Base-by-base conservation (phyloP, 192 early-diverging fungal species). In the Mortierella hygrophila region DNA sequence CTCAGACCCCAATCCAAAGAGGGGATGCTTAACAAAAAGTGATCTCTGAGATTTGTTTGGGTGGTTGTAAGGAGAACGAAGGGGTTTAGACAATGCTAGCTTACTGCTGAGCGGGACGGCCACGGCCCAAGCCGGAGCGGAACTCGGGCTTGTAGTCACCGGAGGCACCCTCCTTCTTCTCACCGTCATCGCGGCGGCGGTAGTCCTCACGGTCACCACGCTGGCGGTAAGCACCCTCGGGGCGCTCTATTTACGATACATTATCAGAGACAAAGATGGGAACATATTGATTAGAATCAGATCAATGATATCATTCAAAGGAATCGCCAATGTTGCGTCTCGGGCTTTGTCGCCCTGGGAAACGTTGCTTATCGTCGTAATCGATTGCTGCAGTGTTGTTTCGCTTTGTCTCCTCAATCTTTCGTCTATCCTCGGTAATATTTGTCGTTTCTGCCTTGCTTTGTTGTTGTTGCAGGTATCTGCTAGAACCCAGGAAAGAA, bases 81-180 rank as follows among this genome's bases (percentile, higher is more conserved):
- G 60, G 29, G 1, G 26, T n/a, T 44, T 26, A 16, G 6, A 8
- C 11, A 23, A 15, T 7, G 52, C 46, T 77, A 44, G 55, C 57
- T 78, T 78, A 78, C 29, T 40, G 41, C 68, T 70, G 77, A 71
- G 77, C 69, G 77, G 79, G 81, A 88, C 83, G 78, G 79, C 95
- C 94, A 91, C 95, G 95, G 89, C 96, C 96, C 82, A 97, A 91
- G 82, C 96, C 95, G 90, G 95, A 94, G 90, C 95, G 95, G 96
- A 99, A 99, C 90, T 97, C 97, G 75, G 98, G 97, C 89, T 95
- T 94, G 92, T 95, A 99, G 90, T 96, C 94, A 79, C 95, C 96
- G 80, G 94, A 92, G 78, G 95, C 95, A 76, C 93, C 95, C 88
- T 98, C 97, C 94, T 98, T 97, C 92, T 94, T 94, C 82, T 91